Conservation (phyloP, 2,329 filamentous ascomycete genomes). For the Clarireedia monteithiana region DNA sequence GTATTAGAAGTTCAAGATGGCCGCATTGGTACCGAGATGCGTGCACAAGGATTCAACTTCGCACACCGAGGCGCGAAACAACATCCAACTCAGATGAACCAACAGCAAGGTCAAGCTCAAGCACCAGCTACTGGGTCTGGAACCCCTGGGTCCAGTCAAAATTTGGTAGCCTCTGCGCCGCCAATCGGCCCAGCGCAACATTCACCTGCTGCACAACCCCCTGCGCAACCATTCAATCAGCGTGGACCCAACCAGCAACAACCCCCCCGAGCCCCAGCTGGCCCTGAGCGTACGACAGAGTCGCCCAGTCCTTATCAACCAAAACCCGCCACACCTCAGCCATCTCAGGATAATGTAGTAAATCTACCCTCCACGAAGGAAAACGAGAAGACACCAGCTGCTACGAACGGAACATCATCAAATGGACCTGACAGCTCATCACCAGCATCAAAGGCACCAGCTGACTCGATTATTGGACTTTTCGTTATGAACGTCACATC, state of each 20-base stretch:
- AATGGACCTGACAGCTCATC: slow-evolving; percentile 45
- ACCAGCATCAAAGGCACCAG: slow-evolving; percentile 51
- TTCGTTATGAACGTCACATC: slow-evolving; percentile 83
- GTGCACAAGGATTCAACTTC: slow-evolving; percentile 98
- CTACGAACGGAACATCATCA: slow-evolving; percentile 44
- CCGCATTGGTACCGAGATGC: slow-evolving; percentile 96
- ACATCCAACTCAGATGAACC: slow-evolving; percentile 34
- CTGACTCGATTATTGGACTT: slow-evolving; percentile 69
- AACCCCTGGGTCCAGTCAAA: slow-evolving; percentile 28
- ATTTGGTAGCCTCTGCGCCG: slow-evolving; percentile 26
- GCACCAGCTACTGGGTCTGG: slow-evolving; percentile 30
- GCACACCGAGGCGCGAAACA: slow-evolving; percentile 88
- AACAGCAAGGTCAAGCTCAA: slow-evolving; percentile 27
- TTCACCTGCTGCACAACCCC: slow-evolving; percentile 21
- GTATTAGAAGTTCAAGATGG: slow-evolving; percentile 93
- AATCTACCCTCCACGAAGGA: slow-evolving; percentile 40
- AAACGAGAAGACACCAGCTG: slow-evolving; percentile 42
- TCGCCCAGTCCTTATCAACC: slow-evolving; percentile 26
- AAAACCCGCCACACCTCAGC: slow-evolving; percentile 43
- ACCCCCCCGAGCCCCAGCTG: slow-evolving; percentile 22
- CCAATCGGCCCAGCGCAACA: slow-evolving; percentile 27
- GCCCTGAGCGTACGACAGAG: slow-evolving; percentile 24
- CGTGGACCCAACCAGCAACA: slow-evolving; percentile 25
- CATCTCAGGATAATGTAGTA: slow-evolving; percentile 26
- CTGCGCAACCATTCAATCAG: slow-evolving; percentile 22